phyloP scores from a whole-genome alignment of 1,139 yeast genomes.

The Protomyces arabidopsidicola region DNA sequence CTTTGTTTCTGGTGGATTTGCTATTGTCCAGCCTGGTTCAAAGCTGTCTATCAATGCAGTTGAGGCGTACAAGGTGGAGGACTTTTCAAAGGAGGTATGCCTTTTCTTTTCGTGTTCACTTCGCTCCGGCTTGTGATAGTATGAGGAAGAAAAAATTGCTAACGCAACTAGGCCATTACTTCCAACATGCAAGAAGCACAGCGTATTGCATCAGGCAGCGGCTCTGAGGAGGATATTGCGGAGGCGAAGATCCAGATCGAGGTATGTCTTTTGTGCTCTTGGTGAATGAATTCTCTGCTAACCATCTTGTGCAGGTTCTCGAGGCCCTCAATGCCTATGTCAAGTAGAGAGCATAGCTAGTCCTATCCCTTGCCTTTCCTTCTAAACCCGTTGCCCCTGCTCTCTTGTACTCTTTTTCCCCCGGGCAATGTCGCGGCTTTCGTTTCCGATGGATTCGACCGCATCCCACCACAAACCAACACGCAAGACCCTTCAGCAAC shows the following conservation, averaged over 20 bases:
- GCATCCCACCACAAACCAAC: not conserved
- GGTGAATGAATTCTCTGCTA: not conserved
- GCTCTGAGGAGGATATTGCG: conserved; percentile 75
- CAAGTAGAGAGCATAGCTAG: conserved; percentile 1
- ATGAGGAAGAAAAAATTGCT: conserved; percentile 5
- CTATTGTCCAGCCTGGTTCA: conserved; percentile 94
- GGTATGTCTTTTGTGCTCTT: conserved; percentile 43
- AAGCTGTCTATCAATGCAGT: conserved; percentile 86
- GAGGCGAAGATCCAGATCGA: conserved; percentile 94
- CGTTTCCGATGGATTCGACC: not conserved
- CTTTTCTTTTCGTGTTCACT: not conserved
- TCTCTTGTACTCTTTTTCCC: no score
- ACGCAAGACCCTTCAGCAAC: not conserved
- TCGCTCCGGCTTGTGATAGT: not conserved
- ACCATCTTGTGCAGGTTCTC: not conserved
- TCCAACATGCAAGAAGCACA: conserved; percentile 87
- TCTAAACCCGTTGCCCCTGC: not conserved
- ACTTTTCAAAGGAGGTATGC: conserved; percentile 62
- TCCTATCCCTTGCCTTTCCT: not conserved
- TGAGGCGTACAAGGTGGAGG: conserved; percentile 91
- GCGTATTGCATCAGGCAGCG: conserved; percentile 80
- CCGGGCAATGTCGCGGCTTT: not conserved
- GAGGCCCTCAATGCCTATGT: conserved; percentile 26
- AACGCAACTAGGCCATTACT: conserved; percentile 53
- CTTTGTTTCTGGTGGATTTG: conserved; percentile 92